Base-by-base conservation (phyloP, 2,329 filamentous ascomycete genomes). In the Cylindrodendrum hubeiense region DNA sequence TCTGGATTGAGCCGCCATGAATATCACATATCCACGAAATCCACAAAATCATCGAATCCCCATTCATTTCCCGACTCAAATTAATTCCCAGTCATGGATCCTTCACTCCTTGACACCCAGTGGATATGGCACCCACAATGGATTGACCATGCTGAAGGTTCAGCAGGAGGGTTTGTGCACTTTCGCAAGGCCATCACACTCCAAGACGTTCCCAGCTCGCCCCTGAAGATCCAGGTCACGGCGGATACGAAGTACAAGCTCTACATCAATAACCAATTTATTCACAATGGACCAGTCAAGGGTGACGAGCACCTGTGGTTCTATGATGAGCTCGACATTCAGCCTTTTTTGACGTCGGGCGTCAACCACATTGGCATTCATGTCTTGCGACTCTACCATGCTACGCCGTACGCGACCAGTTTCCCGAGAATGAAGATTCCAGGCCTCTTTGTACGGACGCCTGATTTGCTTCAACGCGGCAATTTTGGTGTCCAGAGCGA, bases 201-300 rank as follows among this genome's bases (percentile, higher is more conserved):
- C 22, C 12, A 46, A 26, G 43, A 46, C 13, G n/a, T 46, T 9
- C 43, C 43, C 12, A 17, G 8, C 3, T 26, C 43, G 21, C 21
- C 43, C 58, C 59, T 3, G 30, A 41, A 24, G 1, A 19, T 15
- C 58, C 59, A 69, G 17, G 57, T 74, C 57, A 68, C 71, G 2
- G 71, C 70, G 7, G 70, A 74, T 53, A 74, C 71, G 3, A 60
- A 64, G 33, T 74, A 73, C 55, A 67, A 67, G 39, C 65, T 74
- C 7, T 72, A 63, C 43, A 46, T 74, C 44, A 74, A 73, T 39
- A 21, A 50, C 30, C 10, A 37, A 2, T 33, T 64, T 17, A 58
- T 68, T 17, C 37, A 51, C n/a, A 64, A 61, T n/a, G 71, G 71
- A 3, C 71, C 70, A 1, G 68, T 71, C 63, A 73, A 72, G 58